Conservation (phyloP, 2,329 filamentous ascomycete species). For the Didymella lethalis region DNA sequence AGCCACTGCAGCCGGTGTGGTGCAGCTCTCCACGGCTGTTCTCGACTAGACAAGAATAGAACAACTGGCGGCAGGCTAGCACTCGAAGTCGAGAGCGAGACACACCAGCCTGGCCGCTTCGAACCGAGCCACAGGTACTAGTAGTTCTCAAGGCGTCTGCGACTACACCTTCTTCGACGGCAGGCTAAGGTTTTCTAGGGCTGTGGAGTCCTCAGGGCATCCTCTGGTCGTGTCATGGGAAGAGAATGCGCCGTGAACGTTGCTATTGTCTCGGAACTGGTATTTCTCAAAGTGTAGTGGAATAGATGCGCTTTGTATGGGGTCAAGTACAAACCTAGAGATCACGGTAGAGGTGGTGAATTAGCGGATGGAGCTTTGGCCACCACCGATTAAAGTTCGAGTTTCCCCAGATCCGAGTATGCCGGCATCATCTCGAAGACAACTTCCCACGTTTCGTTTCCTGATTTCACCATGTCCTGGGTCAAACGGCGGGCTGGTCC, state of each 20-base stretch:
- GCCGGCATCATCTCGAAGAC: slow-evolving; percentile 4
- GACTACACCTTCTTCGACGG: too few species aligned
- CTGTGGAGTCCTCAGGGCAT: too few species aligned
- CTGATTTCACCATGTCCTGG: slow-evolving; percentile 36
- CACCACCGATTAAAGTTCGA: background rate
- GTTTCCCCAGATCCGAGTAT: slow-evolving; percentile 10
- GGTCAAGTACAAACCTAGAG: background rate
- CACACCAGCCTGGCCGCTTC: background rate
- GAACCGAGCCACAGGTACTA: background rate
- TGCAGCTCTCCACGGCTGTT: background rate
- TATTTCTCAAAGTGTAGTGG: too few species aligned
- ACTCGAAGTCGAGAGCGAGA: too few species aligned
- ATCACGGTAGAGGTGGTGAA: background rate
- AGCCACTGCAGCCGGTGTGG: background rate
- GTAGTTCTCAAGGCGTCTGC: too few species aligned
- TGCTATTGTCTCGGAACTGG: too few species aligned
- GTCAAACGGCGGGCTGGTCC: slow-evolving; percentile 40
- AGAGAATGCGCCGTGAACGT: too few species aligned
- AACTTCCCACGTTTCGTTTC: background rate
- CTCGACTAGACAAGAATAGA: background rate
- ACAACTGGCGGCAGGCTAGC: too few species aligned
- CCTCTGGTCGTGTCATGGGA: too few species aligned
- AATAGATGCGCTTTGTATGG: background rate
- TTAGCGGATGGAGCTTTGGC: slow-evolving; percentile 4
- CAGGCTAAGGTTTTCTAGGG: too few species aligned